Evolutionary conservation across 768 basidiomycete genomes (phyloP).

Genomic region (Pulveroboletus sp.): DNA sequence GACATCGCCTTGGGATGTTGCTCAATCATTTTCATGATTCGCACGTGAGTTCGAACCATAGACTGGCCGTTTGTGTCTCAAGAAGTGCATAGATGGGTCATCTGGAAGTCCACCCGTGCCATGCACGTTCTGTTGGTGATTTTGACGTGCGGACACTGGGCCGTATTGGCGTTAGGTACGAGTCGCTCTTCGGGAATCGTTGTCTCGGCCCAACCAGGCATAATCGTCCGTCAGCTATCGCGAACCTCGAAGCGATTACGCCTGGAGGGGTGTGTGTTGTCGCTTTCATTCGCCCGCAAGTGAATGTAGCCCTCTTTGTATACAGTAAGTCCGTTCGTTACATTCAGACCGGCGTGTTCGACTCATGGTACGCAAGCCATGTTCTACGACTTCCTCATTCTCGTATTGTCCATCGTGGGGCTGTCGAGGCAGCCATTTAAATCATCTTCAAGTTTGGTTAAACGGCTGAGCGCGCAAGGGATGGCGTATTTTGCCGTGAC

Average conservation of each 20-base stretch:
- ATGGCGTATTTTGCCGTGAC: constrained; percentile 19
- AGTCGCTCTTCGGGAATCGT: background rate
- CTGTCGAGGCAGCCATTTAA: constrained; percentile 14
- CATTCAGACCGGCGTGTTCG: background rate
- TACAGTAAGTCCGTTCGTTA: constrained; percentile 16
- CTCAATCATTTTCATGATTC: constrained; percentile 28
- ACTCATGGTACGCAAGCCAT: constrained; percentile 12
- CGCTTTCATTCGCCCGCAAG: background rate
- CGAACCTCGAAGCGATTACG: background rate
- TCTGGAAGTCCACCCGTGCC: constrained; percentile 20
- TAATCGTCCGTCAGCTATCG: constrained; percentile 13
- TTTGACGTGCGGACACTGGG: constrained; percentile 22
- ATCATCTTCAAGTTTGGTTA: constrained; percentile 17
- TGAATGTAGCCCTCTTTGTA: constrained; percentile 10
- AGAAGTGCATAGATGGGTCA: constrained; percentile 21
- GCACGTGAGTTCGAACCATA: constrained; percentile 18
- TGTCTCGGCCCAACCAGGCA: background rate
- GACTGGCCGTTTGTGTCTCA: background rate
- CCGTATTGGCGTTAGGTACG: constrained; percentile 15
- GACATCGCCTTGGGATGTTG: constrained; percentile 14
- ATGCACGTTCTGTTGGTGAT: constrained; percentile 16
- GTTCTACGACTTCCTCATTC: constrained; percentile 18
- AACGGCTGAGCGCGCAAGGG: constrained; percentile 18
- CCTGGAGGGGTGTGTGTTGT: background rate
- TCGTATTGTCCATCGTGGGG: constrained; percentile 15